Conservation (phyloP, 2,329 filamentous ascomycete genomes). For the Xylariomycetidae sp. region DNA sequence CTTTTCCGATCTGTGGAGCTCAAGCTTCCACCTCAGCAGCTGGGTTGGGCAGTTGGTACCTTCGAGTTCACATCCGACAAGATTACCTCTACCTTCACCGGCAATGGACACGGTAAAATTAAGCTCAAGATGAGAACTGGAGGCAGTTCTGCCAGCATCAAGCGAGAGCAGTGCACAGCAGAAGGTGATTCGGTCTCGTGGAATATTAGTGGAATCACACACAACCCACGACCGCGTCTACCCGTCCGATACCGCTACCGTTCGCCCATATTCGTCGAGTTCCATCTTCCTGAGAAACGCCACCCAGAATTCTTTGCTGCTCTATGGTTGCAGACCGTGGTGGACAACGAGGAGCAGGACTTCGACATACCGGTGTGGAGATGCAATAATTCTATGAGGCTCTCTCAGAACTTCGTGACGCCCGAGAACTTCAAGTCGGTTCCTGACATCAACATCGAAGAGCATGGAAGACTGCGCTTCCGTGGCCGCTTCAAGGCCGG, state of each 20-base stretch:
- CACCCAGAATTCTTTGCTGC: slow-evolving; percentile 69
- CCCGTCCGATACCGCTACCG: slow-evolving; percentile 89
- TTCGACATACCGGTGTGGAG: slow-evolving; percentile 90
- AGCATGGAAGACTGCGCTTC: slow-evolving; percentile 79
- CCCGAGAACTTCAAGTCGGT: slow-evolving; percentile 64
- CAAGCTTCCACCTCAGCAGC: slow-evolving; percentile 72
- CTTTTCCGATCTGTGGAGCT: slow-evolving; percentile 88
- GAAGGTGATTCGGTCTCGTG: slow-evolving; percentile 49
- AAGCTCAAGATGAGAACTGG: slow-evolving; percentile 79
- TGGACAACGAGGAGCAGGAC: slow-evolving; percentile 69
- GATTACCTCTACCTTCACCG: slow-evolving; percentile 57
- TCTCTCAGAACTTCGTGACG: slow-evolving; percentile 91
- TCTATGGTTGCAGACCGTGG: slow-evolving; percentile 79
- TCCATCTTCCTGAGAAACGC: slow-evolving; percentile 64
- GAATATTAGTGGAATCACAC: slow-evolving; percentile 39
- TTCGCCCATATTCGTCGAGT: slow-evolving; percentile 83
- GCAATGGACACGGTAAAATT: slow-evolving; percentile 53
- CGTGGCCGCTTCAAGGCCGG: slow-evolving; percentile 79
- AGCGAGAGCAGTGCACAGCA: slow-evolving; percentile 55
- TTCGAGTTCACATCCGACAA: slow-evolving; percentile 76
- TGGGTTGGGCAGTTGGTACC: slow-evolving; percentile 93
- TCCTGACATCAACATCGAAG: slow-evolving; percentile 69
- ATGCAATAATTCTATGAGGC: slow-evolving; percentile 65
- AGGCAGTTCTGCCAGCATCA: slow-evolving; percentile 68
- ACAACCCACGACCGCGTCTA: slow-evolving; percentile 53